A percentile compares a stretch with the other conserved stretches of the same genome.
Evolutionary conservation across 441 rosid genomes (phyloP).

Genomic region (Erodium texanum): DNA sequence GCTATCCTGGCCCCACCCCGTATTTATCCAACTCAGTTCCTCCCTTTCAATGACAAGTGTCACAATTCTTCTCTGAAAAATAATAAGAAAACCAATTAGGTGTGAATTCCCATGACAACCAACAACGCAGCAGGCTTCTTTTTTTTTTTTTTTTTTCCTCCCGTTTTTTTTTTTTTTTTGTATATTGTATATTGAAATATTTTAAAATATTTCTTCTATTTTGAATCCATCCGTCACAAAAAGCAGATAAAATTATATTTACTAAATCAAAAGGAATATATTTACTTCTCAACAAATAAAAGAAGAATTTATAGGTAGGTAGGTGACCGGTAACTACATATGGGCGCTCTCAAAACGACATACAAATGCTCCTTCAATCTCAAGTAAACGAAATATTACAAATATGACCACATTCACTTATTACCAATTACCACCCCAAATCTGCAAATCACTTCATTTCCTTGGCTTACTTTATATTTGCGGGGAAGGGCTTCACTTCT

Average conservation of each 20-base stretch:
- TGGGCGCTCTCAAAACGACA: constrained; percentile 12
- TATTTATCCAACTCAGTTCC: neutral
- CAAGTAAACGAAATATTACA: neutral
- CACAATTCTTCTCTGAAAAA: too few species aligned
- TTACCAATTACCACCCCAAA: neutral
- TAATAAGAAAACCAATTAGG: too few species aligned
- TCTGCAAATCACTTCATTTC: neutral
- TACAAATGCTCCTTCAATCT: neutral
- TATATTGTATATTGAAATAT: too few species aligned
- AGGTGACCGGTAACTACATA: constrained; percentile 18
- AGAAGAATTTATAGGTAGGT: too few species aligned
- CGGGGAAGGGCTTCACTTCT: neutral
- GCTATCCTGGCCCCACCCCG: neutral
- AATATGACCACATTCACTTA: neutral
- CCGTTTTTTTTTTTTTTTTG: too few species aligned
- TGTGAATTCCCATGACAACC: too few species aligned
- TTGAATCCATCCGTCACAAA: too few species aligned
- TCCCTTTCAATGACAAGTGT: neutral
- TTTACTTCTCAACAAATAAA: too few species aligned
- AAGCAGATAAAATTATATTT: too few species aligned
- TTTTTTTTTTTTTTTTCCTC: constrained; percentile 28
- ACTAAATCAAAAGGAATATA: too few species aligned
- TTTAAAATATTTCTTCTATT: too few species aligned
- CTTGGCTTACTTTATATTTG: neutral
- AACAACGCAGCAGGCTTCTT: too few species aligned